Evolutionary conservation across 73 alveolate genomes (phyloP).

Genomic region (Paramecium caudatum): DNA sequence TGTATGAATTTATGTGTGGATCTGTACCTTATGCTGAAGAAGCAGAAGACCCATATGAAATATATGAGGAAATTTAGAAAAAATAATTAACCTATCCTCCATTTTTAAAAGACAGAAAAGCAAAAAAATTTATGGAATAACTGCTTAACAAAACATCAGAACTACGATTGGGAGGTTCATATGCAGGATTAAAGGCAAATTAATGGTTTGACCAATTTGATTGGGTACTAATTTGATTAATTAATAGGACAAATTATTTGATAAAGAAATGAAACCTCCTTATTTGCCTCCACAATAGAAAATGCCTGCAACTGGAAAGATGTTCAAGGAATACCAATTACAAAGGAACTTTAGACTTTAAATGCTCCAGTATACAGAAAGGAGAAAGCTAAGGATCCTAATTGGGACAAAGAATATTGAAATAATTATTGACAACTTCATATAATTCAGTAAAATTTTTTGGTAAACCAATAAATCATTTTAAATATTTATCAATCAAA

Average conservation of each 20-base stretch:
- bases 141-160: slow-evolving; percentile 66
- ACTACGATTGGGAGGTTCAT: slow-evolving; percentile 73
- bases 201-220: slow-evolving; percentile 73
- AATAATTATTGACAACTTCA: neutral
- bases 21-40: slow-evolving; percentile 78
- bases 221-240: slow-evolving; percentile 54
- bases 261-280: slow-evolving; percentile 74
- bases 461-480: neutral
- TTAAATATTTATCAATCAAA: neutral
- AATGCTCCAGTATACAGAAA: slow-evolving; percentile 60
- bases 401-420: slow-evolving; percentile 78
- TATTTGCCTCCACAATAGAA: slow-evolving; percentile 65
- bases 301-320: slow-evolving; percentile 59
- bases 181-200: slow-evolving; percentile 72
- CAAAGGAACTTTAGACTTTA: slow-evolving; percentile 17
- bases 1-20: slow-evolving; percentile 78
- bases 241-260: slow-evolving; percentile 69
- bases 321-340: slow-evolving; percentile 48
- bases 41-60: slow-evolving; percentile 78
- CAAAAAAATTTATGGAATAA: slow-evolving; percentile 73
- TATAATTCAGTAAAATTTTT: neutral
- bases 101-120: slow-evolving; percentile 71
- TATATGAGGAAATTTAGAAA: slow-evolving; percentile 71
- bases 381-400: slow-evolving; percentile 75
- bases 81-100: slow-evolving; percentile 55